Evolutionary conservation across 2,329 filamentous ascomycete genomes (phyloP).

Genomic region (Berkeleyomyces basicola): DNA sequence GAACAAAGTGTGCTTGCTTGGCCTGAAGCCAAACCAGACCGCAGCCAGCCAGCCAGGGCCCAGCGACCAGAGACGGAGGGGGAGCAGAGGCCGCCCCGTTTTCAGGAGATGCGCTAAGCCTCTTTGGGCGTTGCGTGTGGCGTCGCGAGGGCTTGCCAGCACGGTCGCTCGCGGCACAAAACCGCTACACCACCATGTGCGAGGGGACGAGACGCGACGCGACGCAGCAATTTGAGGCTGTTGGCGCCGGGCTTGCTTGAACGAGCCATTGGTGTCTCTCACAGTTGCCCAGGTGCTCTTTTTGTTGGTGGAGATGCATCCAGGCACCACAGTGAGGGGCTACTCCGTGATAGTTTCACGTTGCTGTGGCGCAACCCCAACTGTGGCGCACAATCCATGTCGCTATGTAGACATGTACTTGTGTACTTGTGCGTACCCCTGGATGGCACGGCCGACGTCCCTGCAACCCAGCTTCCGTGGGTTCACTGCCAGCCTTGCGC

Average conservation of each 20-base stretch:
- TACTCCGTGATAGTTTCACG: not conserved
- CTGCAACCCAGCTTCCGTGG: not conserved
- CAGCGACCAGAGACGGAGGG: not conserved
- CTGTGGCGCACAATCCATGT: not conserved
- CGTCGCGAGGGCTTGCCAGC: not conserved
- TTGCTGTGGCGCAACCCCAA: not conserved
- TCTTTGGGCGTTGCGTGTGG: constrained; percentile 7
- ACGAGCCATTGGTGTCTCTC: too few relatives aligned
- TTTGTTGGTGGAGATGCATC: too few relatives aligned
- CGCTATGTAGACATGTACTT: not conserved
- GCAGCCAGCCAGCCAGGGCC: not conserved
- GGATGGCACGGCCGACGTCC: too few relatives aligned
- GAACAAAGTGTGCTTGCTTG: not conserved
- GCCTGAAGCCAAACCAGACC: not conserved
- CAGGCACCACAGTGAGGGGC: too few relatives aligned
- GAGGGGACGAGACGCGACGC: not conserved
- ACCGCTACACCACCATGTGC: not conserved
- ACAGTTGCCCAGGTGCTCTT: too few relatives aligned
- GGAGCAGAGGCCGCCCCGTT: not conserved
- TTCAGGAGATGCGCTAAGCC: constrained; percentile 11
- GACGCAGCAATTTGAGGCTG: not conserved
- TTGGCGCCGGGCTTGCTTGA: not conserved
- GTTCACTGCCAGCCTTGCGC: constrained; percentile 8
- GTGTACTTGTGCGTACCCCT: too few relatives aligned
- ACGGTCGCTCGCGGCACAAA: not conserved